Percentiles rank a stretch among this genome's conserved stretches.
phyloP scores from a whole-genome alignment of 352 stramenopile species.

The Phytophthora pini region DNA sequence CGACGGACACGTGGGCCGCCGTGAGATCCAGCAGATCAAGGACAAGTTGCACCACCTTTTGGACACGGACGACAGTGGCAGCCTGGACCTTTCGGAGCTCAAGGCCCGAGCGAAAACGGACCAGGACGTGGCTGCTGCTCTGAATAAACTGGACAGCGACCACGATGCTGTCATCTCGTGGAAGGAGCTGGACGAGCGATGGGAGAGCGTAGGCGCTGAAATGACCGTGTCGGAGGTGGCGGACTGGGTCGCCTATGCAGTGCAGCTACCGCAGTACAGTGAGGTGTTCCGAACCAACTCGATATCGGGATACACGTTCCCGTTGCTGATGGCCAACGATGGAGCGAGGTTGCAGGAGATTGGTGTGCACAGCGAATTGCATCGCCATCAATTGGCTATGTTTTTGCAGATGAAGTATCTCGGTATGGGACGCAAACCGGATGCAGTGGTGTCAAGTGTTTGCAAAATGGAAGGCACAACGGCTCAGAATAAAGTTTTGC shows the following conservation, averaged over 20 bases:
- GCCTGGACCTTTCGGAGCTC: conserved; percentile 79
- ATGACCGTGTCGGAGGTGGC: conserved; percentile 87
- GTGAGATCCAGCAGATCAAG: conserved; percentile 84
- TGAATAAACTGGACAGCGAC: conserved; percentile 81
- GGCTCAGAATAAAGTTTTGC: conserved; percentile 40
- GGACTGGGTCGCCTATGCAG: conserved; percentile 82
- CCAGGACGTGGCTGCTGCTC: conserved; percentile 70
- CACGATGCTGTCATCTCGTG: conserved; percentile 84
- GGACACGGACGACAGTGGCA: conserved; percentile 79
- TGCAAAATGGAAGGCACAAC: conserved; percentile 41
- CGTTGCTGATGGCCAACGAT: conserved; percentile 86
- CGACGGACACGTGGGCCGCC: conserved; percentile 73
- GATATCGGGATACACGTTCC: conserved; percentile 89
- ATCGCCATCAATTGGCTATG: conserved; percentile 82
- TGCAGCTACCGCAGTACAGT: conserved; percentile 85
- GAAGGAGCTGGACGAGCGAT: conserved; percentile 84
- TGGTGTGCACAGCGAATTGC: conserved; percentile 69
- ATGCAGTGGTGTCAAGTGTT: conserved; percentile 45
- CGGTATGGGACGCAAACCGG: conserved; percentile 74
- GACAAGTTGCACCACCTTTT: conserved; percentile 84
- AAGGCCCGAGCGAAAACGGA: conserved; percentile 57
- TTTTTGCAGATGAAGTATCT: conserved; percentile 88
- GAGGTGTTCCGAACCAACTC: conserved; percentile 80
- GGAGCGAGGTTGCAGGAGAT: conserved; percentile 74
- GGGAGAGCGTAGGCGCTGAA: conserved; percentile 80